Base-by-base conservation (phyloP, 371 early-diverging fungal genomes). In the Rhizopus sp. region DNA sequence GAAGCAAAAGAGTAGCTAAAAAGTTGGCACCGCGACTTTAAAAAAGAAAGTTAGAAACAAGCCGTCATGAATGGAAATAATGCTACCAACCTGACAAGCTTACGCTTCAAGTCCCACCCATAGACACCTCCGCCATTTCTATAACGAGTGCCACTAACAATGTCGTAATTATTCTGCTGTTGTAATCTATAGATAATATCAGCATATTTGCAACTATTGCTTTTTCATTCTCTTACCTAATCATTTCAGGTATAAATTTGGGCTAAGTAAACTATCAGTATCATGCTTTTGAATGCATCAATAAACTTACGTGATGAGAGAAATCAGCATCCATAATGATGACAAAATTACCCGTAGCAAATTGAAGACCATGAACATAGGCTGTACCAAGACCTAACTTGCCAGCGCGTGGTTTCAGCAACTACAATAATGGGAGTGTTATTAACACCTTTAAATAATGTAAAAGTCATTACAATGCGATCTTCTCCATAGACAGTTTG, bases 311-410 rank as follows among this genome's bases (percentile, higher is more conserved):
- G 66, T 97, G 98, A 72, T 99, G 99, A 23, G 98, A 98, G 85
- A 99, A 93, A 72, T 99, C 99, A 12, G 98, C 97, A 72, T 99
- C 99, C 96, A 99, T 92, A 63, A 99, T 96, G 56, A 99, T 88
- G 32, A 99, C 84, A 84, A 88, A 97, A 71, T 94, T 89, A 41
- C 98, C 97, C 7, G 91, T 94, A 12, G 97, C 95, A 69, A 90
- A 87, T 70, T 96, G 87, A 31, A 98, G 87, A 17, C 98, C 99
- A 67, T 96, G 91, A 29, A 95, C 88, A 69, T 99, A 99, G 15
- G 99, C 99, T 4, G 95, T 96, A 77, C 84, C 84, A 48, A 99
- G 78, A 31, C 99, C 99, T 3, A 98, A 84, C 76, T 99, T 99
- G 48, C 97, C 96, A 4, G 95, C 84, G 58, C 99, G 90, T 53